A percentile compares a stretch with the other conserved stretches of the same genome.
Conservation (phyloP, 2,329 filamentous ascomycete species). For the Sporothrix luriei region DNA sequence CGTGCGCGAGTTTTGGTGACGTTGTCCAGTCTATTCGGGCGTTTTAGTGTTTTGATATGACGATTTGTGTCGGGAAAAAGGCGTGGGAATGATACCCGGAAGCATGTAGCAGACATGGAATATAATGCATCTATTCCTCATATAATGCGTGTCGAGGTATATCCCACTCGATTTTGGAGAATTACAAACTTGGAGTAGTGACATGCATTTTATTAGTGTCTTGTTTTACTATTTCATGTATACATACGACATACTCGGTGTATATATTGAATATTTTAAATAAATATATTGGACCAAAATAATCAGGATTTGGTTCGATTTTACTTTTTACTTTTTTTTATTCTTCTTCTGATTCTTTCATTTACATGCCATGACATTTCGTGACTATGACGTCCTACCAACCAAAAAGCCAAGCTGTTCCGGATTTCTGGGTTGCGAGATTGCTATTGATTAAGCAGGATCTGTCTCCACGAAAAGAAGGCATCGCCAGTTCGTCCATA, state of each 20-base stretch:
- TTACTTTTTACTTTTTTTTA: neutral
- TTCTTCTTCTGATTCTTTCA: neutral
- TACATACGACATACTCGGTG: too few relatives aligned
- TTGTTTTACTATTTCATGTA: too few relatives aligned
- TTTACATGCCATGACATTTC: neutral
- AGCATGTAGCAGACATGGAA: slow-evolving; percentile 3
- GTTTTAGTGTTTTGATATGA: slow-evolving; percentile 12
- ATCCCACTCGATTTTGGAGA: neutral
- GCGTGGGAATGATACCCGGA: slow-evolving; percentile 1
- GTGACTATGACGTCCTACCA: neutral
- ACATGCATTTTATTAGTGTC: neutral
- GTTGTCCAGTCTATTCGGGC: neutral
- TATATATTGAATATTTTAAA: too few relatives aligned
- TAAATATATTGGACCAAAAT: too few relatives aligned
- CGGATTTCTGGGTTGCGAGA: neutral
- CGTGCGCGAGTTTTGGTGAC: too few relatives aligned
- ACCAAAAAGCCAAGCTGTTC: neutral
- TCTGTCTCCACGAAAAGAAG: neutral
- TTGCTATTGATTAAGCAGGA: neutral
- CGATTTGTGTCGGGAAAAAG: neutral
- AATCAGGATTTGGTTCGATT: too few relatives aligned
- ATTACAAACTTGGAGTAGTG: neutral
- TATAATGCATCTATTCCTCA: neutral
- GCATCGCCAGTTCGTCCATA: slow-evolving; percentile 4
- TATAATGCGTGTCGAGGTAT: neutral